Evolutionary conservation across 1,139 yeast species (phyloP).

Genomic region (Geotrichum fermentans): DNA sequence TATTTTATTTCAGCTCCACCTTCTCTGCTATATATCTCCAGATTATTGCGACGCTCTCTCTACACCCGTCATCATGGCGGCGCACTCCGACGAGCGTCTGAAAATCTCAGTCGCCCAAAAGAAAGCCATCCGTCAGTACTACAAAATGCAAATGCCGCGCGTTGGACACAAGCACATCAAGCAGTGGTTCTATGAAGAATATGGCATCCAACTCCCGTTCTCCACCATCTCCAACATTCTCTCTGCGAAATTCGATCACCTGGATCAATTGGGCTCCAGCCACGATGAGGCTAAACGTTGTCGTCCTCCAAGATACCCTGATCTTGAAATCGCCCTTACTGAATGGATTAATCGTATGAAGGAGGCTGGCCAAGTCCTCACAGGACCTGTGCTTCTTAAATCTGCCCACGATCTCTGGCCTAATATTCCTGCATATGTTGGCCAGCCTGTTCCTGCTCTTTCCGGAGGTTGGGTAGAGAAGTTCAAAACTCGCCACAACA

Average conservation of each 20-base stretch:
- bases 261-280: slow-evolving; percentile 18
- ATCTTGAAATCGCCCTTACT: slow-evolving; percentile 19
- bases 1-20: too few relatives aligned
- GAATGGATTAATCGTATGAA: slow-evolving; percentile 17
- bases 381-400: slow-evolving; percentile 18
- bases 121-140: slow-evolving; percentile 20
- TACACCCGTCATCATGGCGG: slow-evolving; percentile 10
- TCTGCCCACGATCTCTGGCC: slow-evolving; percentile 19
- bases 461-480: slow-evolving; percentile 23
- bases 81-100: slow-evolving; percentile 20
- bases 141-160: slow-evolving; percentile 16
- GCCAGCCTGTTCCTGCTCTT: slow-evolving; percentile 15
- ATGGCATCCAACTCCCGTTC: slow-evolving; percentile 18
- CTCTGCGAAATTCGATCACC: slow-evolving; percentile 20
- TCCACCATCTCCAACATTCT: slow-evolving; percentile 21
- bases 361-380: slow-evolving; percentile 16
- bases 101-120: slow-evolving; percentile 22
- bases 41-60: too few relatives aligned
- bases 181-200: slow-evolving; percentile 17
- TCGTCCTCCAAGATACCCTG: slow-evolving; percentile 20
- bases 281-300: slow-evolving; percentile 20
- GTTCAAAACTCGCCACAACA: slow-evolving; percentile 19
- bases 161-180: slow-evolving; percentile 19
- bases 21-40: too few relatives aligned
- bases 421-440: slow-evolving; percentile 16